These are phyloP conservation scores for Pyrenula massariospora DNA, from an alignment of 495 filamentous ascomycete species.

Conservation along the genomic window DNA sequence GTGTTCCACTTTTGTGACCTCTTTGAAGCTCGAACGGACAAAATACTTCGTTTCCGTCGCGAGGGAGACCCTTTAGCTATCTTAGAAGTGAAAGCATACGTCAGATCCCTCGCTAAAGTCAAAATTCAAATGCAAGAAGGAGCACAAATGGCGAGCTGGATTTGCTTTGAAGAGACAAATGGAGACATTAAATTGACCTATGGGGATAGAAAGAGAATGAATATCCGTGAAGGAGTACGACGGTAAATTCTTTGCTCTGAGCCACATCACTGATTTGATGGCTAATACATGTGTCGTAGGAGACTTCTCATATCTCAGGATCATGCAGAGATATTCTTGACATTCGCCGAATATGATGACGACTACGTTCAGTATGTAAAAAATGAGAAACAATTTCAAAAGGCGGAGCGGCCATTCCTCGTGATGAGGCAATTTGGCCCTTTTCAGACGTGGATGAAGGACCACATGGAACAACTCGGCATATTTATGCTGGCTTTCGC, in stretches of 20 bases:
- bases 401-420: not conserved
- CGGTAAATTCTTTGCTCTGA: not conserved
- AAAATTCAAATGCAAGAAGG: not conserved
- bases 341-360: constrained; percentile 5
- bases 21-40: not conserved
- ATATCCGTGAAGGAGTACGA: not conserved
- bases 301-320: constrained; percentile 7
- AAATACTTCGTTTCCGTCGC: not conserved
- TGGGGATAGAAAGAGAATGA: not conserved
- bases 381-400: not conserved
- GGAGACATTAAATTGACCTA: not conserved
- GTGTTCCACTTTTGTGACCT: not conserved
- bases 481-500: not conserved
- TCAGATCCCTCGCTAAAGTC: not conserved
- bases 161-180: not conserved
- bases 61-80: not conserved
- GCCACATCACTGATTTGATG: not conserved
- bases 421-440: not conserved
- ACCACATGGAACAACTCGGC: not conserved
- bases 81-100: not conserved
- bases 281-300: constrained; percentile 1
- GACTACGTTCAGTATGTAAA: constrained; percentile 1
- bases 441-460: not conserved
- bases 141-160: not conserved
- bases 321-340: constrained; percentile 7